Evolutionary conservation across 2,329 filamentous ascomycete genomes (phyloP).

Genomic region (Hymenoscyphus fraxineus): DNA sequence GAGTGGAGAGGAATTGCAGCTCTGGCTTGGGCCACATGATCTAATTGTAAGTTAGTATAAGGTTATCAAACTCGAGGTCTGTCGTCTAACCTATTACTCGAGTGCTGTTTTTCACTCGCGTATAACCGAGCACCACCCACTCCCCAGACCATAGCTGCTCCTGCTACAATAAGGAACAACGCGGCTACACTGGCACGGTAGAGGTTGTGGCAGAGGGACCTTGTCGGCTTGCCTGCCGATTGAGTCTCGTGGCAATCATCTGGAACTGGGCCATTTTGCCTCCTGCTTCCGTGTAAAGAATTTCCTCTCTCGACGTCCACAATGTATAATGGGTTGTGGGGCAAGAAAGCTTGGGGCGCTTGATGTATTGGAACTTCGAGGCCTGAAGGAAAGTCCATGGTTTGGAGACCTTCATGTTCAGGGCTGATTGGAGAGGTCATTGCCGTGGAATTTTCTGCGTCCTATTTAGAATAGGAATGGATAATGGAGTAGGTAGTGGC

Average conservation of each 20-base stretch:
- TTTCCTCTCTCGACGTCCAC: background rate
- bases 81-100: background rate
- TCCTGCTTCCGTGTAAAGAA: background rate
- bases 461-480: background rate
- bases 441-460: background rate
- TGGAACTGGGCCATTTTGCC: background rate
- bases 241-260: background rate
- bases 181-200: background rate
- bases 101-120: background rate
- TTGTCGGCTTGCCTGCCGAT: background rate
- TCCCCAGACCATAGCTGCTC: background rate
- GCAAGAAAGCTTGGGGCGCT: background rate
- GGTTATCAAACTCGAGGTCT: background rate
- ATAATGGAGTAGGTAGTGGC: background rate
- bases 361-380: background rate
- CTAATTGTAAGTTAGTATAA: background rate
- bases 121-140: background rate
- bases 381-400: background rate
- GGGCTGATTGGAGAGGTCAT: background rate
- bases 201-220: background rate
- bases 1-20: background rate
- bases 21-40: background rate
- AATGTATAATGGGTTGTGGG: background rate
- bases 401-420: background rate
- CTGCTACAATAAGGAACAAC: conserved; percentile 1